Evolutionary conservation across 1,139 yeast species (phyloP), one percentile per base, ranked within the genome.

Genomic region (Yamadazyma spencermartinsiae): DNA sequence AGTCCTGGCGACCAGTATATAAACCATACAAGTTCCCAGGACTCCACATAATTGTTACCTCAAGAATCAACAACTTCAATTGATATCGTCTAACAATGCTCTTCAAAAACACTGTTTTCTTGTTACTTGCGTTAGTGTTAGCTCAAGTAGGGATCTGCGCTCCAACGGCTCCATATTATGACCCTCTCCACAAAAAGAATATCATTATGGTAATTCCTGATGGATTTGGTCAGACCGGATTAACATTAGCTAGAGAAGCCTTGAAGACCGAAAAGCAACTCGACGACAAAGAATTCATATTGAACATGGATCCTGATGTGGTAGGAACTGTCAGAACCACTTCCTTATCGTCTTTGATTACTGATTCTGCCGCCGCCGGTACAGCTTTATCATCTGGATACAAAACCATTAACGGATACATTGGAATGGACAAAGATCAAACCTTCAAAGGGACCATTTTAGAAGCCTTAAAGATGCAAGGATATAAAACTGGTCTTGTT

Each of bases 361-460:
- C 96, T 0, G 96, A 88, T 58, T 84, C 94, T 20, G 96, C 96
- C 9, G 96, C 96, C 3, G 96, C 96, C 13, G 96, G 96, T 16
- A 87, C 95, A 10, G 96, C 95, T 0, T 88, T 86, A 55, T 71
- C 94, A 0, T 84, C 95, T 56, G 90, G 80, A 6, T 52, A 79
- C 50, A 88, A 88, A 63, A 66, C 89, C 10, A 86, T 86, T 61
- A 88, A 88, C 56, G 90, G 89, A 6, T 96, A 92, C 11, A 83
- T 87, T 54, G 90, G 86, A 12, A 94, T 88, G 15, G 74, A 73
- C 42, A 76, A 85, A 1, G 65, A 70, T 16, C 67, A 71, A 36
- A 53, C 55, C 18, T 92, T 96, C 6, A 82, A 92, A 55, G 96
- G 95, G 9, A 86, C 95, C 1, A 64, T 88, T 20, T 63, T 88